phyloP scores from a whole-genome alignment of 768 basidiomycete species.

The Naematelia aurantialba region DNA sequence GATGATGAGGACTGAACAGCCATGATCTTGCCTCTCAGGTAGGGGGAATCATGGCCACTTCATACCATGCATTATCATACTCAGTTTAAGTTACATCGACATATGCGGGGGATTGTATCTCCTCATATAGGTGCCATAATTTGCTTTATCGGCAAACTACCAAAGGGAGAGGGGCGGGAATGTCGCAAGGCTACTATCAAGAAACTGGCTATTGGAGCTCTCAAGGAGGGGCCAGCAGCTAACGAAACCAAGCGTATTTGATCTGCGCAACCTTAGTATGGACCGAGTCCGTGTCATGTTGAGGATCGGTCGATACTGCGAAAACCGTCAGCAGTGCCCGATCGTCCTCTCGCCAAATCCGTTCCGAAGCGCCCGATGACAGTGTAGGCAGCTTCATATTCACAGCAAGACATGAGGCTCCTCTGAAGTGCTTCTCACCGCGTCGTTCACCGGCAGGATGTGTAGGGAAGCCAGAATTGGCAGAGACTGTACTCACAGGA shows the following conservation, averaged over 20 bases:
- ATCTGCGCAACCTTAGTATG: slow-evolving; percentile 9
- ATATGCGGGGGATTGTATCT: neutral
- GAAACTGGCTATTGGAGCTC: slow-evolving; percentile 41
- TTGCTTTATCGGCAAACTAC: neutral
- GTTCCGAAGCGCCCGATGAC: neutral
- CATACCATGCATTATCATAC: neutral
- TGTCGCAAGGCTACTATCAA: slow-evolving; percentile 50
- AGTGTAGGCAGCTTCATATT: neutral
- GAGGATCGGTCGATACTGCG: slow-evolving; percentile 2
- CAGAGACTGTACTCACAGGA: slow-evolving; percentile 1
- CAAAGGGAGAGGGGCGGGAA: neutral
- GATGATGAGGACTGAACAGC: neutral
- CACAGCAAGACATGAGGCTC: too few species aligned
- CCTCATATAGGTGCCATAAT: neutral
- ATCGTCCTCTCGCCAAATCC: too few species aligned
- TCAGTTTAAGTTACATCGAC: too few species aligned
- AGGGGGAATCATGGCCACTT: neutral
- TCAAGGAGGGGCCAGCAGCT: slow-evolving; percentile 37
- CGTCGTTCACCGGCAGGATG: too few species aligned
- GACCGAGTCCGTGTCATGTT: neutral
- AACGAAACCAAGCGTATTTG: slow-evolving; percentile 44
- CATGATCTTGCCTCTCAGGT: too few species aligned
- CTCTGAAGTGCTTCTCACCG: too few species aligned
- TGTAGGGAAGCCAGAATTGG: neutral
- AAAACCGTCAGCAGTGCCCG: neutral